Evolutionary conservation across 1,139 yeast genomes (phyloP).

Genomic region (Pichia sp.): DNA sequence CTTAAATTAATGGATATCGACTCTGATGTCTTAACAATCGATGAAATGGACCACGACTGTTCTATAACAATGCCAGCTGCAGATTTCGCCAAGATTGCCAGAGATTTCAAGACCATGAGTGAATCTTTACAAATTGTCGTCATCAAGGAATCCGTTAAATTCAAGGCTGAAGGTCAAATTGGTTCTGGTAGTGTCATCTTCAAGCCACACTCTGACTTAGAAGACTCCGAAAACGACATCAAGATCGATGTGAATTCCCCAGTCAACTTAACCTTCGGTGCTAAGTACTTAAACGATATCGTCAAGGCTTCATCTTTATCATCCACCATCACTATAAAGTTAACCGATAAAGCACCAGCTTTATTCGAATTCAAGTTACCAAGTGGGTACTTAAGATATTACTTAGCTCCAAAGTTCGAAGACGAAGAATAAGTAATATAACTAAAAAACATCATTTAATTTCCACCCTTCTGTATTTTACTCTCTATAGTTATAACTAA

Average conservation of each 20-base stretch:
- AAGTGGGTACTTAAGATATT: conserved; percentile 92
- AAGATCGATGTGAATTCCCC: conserved; percentile 82
- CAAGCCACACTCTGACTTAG: conserved; percentile 82
- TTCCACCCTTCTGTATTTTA: neutral
- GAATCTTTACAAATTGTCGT: conserved; percentile 86
- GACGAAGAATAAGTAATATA: conserved; percentile 65
- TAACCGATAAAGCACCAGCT: conserved; percentile 93
- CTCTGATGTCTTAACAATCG: conserved; percentile 90
- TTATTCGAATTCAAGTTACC: conserved; percentile 89
- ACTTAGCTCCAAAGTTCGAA: conserved; percentile 96
- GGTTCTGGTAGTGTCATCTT: conserved; percentile 87
- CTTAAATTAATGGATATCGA: conserved; percentile 96
- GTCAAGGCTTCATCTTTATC: conserved; percentile 88
- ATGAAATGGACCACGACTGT: conserved; percentile 90
- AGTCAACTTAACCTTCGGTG: conserved; percentile 86
- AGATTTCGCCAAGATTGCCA: conserved; percentile 86
- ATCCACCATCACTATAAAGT: conserved; percentile 72
- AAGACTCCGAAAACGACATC: conserved; percentile 72
- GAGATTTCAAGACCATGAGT: conserved; percentile 82
- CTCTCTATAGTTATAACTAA: neutral
- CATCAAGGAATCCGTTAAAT: conserved; percentile 90
- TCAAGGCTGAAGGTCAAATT: conserved; percentile 88
- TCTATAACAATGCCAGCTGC: conserved; percentile 83
- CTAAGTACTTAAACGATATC: conserved; percentile 86
- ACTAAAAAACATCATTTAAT: neutral